These are phyloP conservation scores for Clitoria ternatea DNA, from an alignment of 306 rosid genomes.

Conservation along the genomic window DNA sequence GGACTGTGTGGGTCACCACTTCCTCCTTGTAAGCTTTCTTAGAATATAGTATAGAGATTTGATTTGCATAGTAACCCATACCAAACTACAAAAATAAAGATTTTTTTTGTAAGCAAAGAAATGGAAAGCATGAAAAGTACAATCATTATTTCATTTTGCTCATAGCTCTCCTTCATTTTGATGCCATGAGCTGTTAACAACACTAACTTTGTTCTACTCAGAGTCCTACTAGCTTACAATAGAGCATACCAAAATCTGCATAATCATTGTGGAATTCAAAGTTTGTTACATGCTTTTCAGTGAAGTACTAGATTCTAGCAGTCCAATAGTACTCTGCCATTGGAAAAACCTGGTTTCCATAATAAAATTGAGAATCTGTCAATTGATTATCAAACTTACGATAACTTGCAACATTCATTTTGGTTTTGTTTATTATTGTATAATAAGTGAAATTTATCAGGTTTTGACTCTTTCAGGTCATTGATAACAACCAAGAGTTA, in stretches of 20 bases:
- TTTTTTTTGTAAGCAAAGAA: not conserved
- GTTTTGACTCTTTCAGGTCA: not conserved
- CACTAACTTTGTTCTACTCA: not conserved
- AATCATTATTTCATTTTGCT: not conserved
- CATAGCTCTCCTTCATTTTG: not conserved
- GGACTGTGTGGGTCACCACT: slow-evolving; percentile 64
- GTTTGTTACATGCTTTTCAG: not conserved
- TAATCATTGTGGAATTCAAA: not conserved
- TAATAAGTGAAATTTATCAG: not conserved
- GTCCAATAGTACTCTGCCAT: not conserved
- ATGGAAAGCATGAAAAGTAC: not conserved
- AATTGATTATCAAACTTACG: not conserved
- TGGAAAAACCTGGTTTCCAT: not conserved
- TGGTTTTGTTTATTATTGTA: not conserved
- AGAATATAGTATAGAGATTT: too few relatives aligned
- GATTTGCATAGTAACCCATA: not conserved
- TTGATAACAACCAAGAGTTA: not conserved
- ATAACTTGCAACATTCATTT: not conserved
- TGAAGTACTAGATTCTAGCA: not conserved
- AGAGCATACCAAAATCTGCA: not conserved
- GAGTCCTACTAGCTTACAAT: too few relatives aligned
- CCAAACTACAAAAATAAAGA: too few relatives aligned
- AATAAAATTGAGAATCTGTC: not conserved
- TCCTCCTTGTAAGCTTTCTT: slow-evolving; percentile 46
- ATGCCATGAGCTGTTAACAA: not conserved